Evolutionary conservation across 768 basidiomycete genomes (phyloP), one percentile per base, ranked within the genome.

Genomic region (Obba rivulosa): DNA sequence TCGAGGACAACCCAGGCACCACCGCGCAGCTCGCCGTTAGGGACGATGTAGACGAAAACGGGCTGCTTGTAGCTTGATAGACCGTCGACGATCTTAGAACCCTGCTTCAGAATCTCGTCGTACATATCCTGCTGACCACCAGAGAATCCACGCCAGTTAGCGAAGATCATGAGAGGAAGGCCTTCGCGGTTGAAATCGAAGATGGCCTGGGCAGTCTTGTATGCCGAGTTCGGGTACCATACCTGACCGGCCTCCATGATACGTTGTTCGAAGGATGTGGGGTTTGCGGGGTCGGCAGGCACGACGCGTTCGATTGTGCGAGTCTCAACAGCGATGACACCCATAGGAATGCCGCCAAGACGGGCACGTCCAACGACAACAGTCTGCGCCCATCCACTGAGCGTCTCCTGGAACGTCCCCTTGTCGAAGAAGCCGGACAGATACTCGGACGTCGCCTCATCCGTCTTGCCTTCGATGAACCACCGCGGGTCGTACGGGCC

Each of bases 161-260:
- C 96, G 62, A 99, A 97, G 67, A 99, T 94, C 66, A 98, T 94
- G 51, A 99, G 76, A 3, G 96, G 96, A 13, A 99, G 75, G 20
- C 90, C 92, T 69, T 99, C 96, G 37, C 96, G 86, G 70, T 95
- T 88, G 75, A 98, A 91, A 71, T 99, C 96, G 68, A 93, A 93
- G 73, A 98, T 98, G 14, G 96, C 95, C 62, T 98, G 96, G 8
- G 94, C 96, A 8, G 96, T 99, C 78, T 99, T 99, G 76, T 96
- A 94, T 5, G 96, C 94, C 4, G 92, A 95, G 69, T 99, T 98
- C 31, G 96, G 96, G 66, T 97, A 98, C 96, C 96, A 99, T 21
- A 98, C 96, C 68, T 95, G 92, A 57, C 96, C 96, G n/a, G 96
- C 96, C 65, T 98, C 94, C 86, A 98, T 95, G 67, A 98, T 92